These are phyloP conservation scores for Garcia nutans DNA, from an alignment of 345 rosid species.

Conservation along the genomic window DNA sequence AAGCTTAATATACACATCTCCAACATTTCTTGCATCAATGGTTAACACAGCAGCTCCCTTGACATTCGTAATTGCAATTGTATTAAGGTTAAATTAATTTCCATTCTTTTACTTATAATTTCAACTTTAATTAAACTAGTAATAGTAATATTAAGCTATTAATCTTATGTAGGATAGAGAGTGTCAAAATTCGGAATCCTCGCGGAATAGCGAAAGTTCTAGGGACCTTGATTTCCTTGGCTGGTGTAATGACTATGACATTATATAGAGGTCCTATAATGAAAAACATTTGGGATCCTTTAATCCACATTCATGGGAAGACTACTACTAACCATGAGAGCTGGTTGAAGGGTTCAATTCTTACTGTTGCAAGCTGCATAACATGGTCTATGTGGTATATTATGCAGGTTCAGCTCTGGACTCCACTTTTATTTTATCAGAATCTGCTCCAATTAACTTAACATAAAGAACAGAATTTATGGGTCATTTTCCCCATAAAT, in stretches of 20 bases:
- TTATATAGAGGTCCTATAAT: conserved; percentile 52
- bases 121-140: neutral
- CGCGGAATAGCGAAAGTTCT: conserved; percentile 57
- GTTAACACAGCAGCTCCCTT: conserved; percentile 29
- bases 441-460: neutral
- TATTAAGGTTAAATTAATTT: conserved; percentile 20
- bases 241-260: conserved; percentile 56
- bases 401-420: conserved; percentile 53
- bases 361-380: conserved; percentile 57
- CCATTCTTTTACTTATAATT: neutral
- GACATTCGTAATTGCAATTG: conserved; percentile 31
- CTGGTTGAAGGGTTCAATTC: conserved; percentile 66
- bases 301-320: conserved; percentile 35
- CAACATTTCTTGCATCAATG: conserved; percentile 36
- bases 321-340: conserved; percentile 31
- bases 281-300: conserved; percentile 40
- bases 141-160: no score
- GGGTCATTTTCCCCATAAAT: no score
- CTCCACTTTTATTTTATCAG: neutral
- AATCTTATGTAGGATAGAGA: conserved; percentile 44
- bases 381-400: conserved; percentile 61
- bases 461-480: neutral
- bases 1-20: conserved; percentile 36
- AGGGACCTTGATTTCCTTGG: conserved; percentile 51
- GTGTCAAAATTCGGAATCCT: conserved; percentile 44